These are phyloP conservation scores for Panus rudis DNA, from an alignment of 768 basidiomycete genomes.

Conservation along the genomic window DNA sequence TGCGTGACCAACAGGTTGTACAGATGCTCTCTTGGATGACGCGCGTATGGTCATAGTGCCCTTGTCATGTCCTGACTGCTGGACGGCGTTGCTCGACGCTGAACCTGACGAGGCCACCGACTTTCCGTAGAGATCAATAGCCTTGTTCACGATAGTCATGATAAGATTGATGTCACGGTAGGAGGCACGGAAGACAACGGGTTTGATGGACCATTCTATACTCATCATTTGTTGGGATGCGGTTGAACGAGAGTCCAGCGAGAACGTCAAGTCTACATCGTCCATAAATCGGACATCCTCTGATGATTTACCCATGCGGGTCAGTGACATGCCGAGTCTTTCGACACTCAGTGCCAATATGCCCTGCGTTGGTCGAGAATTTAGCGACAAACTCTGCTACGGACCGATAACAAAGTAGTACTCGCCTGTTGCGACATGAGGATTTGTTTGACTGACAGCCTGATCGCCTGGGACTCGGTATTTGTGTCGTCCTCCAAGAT, in stretches of 20 bases:
- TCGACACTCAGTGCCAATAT: constrained; percentile 75
- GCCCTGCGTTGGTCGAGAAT: constrained; percentile 38
- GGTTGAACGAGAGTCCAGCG: constrained; percentile 80
- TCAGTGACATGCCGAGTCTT: constrained; percentile 88
- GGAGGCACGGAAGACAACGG: constrained; percentile 90
- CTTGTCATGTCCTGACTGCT: background rate
- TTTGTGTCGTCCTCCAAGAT: constrained; percentile 82
- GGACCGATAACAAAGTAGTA: background rate
- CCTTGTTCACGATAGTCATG: constrained; percentile 78
- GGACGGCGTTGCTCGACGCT: constrained; percentile 1
- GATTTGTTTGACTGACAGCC: constrained; percentile 75
- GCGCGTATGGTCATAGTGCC: background rate
- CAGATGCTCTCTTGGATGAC: constrained; percentile 8
- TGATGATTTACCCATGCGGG: constrained; percentile 73
- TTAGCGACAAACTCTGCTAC: background rate
- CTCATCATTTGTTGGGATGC: constrained; percentile 64
- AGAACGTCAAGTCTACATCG: constrained; percentile 81
- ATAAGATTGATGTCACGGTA: constrained; percentile 92
- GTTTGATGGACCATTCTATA: constrained; percentile 75
- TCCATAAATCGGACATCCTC: constrained; percentile 92
- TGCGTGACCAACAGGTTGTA: constrained; percentile 27
- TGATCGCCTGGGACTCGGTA: constrained; percentile 77
- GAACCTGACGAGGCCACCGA: constrained; percentile 26
- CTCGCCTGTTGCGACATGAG: constrained; percentile 86
- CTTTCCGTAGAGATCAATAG: constrained; percentile 66